Conservation (phyloP, 768 basidiomycete species). For the Thelephora aurantiotincta region DNA sequence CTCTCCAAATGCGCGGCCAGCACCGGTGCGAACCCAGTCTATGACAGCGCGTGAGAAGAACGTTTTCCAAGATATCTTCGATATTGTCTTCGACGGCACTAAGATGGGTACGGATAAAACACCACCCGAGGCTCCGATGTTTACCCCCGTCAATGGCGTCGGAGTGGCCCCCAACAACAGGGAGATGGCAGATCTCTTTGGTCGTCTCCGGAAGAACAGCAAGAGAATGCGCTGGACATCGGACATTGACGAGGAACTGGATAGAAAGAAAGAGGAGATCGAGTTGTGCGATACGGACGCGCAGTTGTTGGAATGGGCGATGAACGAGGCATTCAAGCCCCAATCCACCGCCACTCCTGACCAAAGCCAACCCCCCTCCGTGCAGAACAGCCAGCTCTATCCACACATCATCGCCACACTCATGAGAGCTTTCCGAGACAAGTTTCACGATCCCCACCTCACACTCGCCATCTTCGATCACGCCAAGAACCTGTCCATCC, state of each 20-base stretch:
- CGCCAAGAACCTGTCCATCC: constrained; percentile 57
- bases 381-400: constrained; percentile 50
- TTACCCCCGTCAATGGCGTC: constrained; percentile 1
- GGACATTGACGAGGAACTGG: constrained; percentile 39
- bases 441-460: constrained; percentile 65
- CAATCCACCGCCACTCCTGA: constrained; percentile 26
- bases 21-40: constrained; percentile 28
- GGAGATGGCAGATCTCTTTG: constrained; percentile 34
- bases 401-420: constrained; percentile 63
- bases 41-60: constrained; percentile 57
- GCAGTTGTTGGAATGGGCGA: constrained; percentile 63
- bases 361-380: constrained; percentile 12
- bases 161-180: constrained; percentile 11
- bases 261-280: constrained; percentile 62
- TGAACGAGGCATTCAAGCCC: constrained; percentile 49
- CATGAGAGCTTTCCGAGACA: constrained; percentile 67
- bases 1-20: constrained; percentile 3
- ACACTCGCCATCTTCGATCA: constrained; percentile 75
- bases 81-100: constrained; percentile 49
- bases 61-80: constrained; percentile 63
- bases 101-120: too few relatives aligned
- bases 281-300: constrained; percentile 52
- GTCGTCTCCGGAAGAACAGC: constrained; percentile 37
- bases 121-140: not conserved
- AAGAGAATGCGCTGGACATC: constrained; percentile 36